These are phyloP conservation scores for Linaria vulgaris DNA, from an alignment of 257 asterid genomes.

Conservation along the genomic window DNA sequence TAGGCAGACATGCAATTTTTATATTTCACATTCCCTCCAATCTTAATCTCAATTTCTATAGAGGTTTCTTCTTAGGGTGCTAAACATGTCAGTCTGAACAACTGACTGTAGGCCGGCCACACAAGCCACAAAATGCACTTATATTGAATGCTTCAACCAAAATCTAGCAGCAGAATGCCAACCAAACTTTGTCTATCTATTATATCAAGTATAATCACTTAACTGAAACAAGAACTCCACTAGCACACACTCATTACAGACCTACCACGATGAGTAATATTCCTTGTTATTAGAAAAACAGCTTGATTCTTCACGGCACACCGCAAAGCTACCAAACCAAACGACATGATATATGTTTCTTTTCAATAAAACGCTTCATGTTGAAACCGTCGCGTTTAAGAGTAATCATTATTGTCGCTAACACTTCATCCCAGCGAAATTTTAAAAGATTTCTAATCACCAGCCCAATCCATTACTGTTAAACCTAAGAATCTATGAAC, in stretches of 20 bases:
- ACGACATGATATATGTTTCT: too few species aligned
- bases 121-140: background rate
- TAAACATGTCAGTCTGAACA: background rate
- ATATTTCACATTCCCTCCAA: conserved; percentile 8
- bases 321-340: background rate
- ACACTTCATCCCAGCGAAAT: too few species aligned
- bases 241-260: background rate
- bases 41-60: background rate
- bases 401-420: too few species aligned
- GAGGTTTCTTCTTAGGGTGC: background rate
- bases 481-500: background rate
- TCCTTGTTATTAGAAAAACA: background rate
- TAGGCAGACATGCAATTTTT: background rate
- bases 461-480: conserved; percentile 14
- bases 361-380: too few species aligned
- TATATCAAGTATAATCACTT: background rate
- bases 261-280: background rate
- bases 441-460: background rate
- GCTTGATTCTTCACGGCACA: too few species aligned
- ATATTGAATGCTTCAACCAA: background rate
- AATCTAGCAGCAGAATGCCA: background rate
- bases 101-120: background rate
- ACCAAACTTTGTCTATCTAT: background rate
- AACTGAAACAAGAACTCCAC: background rate
- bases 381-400: too few species aligned